Evolutionary conservation across 225 moss, liverwort and hornwort genomes (phyloP).

Genomic region (Bryum argenteum): DNA sequence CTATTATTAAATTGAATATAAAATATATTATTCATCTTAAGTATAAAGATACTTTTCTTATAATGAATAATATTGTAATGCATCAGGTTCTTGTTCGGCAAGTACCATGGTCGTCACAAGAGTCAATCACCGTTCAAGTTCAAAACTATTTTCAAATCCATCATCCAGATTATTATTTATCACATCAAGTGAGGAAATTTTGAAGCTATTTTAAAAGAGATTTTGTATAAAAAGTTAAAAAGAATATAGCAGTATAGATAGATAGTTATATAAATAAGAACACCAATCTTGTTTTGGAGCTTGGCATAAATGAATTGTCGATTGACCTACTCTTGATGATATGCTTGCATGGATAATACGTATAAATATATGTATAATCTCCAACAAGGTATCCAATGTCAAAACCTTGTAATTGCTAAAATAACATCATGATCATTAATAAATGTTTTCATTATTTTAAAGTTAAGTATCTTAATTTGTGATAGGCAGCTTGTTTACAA

Average conservation of each 20-base stretch:
- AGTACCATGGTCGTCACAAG: constrained; percentile 51
- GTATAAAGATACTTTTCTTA: not conserved
- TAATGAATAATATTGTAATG: not conserved
- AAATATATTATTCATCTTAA: not conserved
- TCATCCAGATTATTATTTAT: constrained; percentile 58
- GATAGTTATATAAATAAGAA: no score
- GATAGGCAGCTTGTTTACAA: constrained; percentile 70
- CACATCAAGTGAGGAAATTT: constrained; percentile 59
- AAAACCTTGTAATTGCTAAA: no score
- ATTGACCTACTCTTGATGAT: no score
- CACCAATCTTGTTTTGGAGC: no score
- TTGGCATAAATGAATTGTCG: no score
- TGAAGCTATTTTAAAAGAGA: not conserved
- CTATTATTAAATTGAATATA: no score
- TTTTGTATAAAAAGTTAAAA: no score
- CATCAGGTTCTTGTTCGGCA: constrained; percentile 77
- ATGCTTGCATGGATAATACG: not conserved
- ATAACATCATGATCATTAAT: no score
- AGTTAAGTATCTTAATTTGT: constrained; percentile 8
- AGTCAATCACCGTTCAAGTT: constrained; percentile 43
- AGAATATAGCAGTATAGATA: no score
- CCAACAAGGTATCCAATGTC: no score
- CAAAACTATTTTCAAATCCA: constrained; percentile 63
- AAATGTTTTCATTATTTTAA: fast-evolving
- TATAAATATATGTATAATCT: no score